phyloP scores from a whole-genome alignment of 2,329 filamentous ascomycete species.

The Aureobasidium lini region DNA sequence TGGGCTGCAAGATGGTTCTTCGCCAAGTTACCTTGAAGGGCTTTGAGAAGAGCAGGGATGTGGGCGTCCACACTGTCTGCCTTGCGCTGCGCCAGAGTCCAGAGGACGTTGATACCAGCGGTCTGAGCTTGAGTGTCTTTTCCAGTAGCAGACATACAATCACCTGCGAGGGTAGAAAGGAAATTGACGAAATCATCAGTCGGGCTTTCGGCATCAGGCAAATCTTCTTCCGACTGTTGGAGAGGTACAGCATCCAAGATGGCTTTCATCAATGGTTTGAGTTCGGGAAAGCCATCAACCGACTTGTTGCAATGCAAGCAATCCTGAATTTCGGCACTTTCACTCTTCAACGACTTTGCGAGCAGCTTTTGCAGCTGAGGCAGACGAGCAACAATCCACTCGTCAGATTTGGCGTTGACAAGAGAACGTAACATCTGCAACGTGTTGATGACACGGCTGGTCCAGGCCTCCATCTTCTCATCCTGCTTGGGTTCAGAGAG shows the following conservation, averaged over 20 bases:
- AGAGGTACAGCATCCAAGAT: constrained; percentile 86
- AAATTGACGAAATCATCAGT: constrained; percentile 83
- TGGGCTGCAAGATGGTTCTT: constrained; percentile 83
- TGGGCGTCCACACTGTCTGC: constrained; percentile 85
- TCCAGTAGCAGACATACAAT: constrained; percentile 57
- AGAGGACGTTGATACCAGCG: constrained; percentile 85
- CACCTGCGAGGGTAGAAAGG: constrained; percentile 76
- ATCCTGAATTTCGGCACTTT: constrained; percentile 88
- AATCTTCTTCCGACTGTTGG: constrained; percentile 70
- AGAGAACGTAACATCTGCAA: constrained; percentile 87
- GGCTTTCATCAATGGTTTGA: constrained; percentile 69
- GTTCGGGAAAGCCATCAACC: constrained; percentile 51
- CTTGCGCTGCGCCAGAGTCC: constrained; percentile 80
- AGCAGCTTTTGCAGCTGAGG: constrained; percentile 75
- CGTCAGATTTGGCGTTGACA: constrained; percentile 76
- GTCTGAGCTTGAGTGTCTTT: constrained; percentile 54
- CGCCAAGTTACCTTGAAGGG: constrained; percentile 81
- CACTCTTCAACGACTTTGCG: constrained; percentile 80
- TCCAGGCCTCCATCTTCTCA: constrained; percentile 59
- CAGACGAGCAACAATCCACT: constrained; percentile 81
- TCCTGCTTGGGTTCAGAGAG: constrained; percentile 57
- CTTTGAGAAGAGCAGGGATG: constrained; percentile 83
- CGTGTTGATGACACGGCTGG: constrained; percentile 85
- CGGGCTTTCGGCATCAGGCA: constrained; percentile 59
- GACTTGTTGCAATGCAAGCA: constrained; percentile 69